Percentiles rank a stretch among this genome's conserved stretches.
phyloP scores from a whole-genome alignment of 371 early-diverging fungal species.

The Basidiobolus meristosporus region DNA sequence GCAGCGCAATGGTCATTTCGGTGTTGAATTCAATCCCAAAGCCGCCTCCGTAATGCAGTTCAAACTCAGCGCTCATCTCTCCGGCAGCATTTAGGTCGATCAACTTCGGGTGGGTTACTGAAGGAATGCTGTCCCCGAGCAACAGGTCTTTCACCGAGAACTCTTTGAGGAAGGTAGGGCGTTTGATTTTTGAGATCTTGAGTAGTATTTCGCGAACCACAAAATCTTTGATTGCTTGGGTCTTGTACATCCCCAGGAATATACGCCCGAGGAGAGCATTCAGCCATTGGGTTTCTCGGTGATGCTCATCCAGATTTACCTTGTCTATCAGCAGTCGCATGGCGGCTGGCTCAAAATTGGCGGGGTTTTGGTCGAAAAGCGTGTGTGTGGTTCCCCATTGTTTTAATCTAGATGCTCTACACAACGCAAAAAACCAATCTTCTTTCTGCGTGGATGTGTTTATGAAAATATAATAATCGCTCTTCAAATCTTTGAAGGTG shows the following conservation, averaged over 20 bases:
- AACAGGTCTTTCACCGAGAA: slow-evolving; percentile 59
- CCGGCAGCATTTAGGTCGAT: slow-evolving; percentile 42
- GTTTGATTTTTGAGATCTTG: slow-evolving; percentile 40
- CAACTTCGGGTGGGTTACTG: slow-evolving; percentile 55
- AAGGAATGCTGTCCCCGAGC: slow-evolving; percentile 61
- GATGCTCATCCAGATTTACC: no score
- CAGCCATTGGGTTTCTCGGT: no score
- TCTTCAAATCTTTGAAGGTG: no score
- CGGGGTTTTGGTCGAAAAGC: no score
- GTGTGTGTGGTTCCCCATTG: no score
- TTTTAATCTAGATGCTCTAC: slow-evolving; percentile 11
- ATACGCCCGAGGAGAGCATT: slow-evolving; percentile 74
- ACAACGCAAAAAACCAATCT: slow-evolving; percentile 49
- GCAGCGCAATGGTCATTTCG: slow-evolving; percentile 23
- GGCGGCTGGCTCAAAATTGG: no score
- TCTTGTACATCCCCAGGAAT: slow-evolving; percentile 47
- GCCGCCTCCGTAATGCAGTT: slow-evolving; percentile 63
- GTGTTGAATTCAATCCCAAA: slow-evolving; percentile 53
- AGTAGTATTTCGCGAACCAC: slow-evolving; percentile 40
- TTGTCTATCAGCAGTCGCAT: no score
- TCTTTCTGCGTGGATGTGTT: slow-evolving; percentile 62
- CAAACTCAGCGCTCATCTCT: slow-evolving; percentile 49
- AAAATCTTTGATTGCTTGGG: slow-evolving; percentile 28
- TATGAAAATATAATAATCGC: slow-evolving; percentile 31
- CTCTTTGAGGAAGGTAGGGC: slow-evolving; percentile 59